These are phyloP conservation scores for Oryza meridionalis DNA, from an alignment of 176 grass and related monocot genomes.

Conservation along the genomic window DNA sequence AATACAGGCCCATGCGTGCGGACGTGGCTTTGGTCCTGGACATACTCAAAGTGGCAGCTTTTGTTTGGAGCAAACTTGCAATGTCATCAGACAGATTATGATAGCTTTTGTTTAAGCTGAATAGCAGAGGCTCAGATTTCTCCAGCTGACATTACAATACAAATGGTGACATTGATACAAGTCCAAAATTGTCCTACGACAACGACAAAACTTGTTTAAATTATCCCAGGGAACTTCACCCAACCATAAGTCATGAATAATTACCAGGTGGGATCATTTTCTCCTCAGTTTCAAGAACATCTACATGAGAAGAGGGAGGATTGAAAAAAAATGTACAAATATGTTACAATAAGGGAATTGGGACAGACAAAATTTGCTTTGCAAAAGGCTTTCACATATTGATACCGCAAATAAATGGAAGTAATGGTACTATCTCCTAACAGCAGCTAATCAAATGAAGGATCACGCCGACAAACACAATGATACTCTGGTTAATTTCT, in stretches of 20 bases:
- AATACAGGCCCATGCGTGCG: neutral
- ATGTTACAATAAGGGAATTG: constrained; percentile 17
- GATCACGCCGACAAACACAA: neutral
- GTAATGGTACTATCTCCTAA: constrained; percentile 23
- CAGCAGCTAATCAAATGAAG: constrained; percentile 22
- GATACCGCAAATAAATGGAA: neutral
- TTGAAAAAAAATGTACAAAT: neutral
- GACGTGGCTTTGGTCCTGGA: neutral
- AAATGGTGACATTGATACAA: neutral
- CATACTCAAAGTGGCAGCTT: constrained; percentile 3
- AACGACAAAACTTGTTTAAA: neutral
- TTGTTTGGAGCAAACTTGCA: neutral
- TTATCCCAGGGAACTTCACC: neutral
- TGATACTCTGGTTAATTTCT: constrained; percentile 56
- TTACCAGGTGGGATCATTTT: neutral
- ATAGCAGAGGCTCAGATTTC: no score
- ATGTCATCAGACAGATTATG: neutral
- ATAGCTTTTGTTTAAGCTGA: neutral
- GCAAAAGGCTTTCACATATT: neutral
- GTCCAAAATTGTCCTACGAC: neutral
- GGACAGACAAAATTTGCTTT: constrained; percentile 30
- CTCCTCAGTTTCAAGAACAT: neutral
- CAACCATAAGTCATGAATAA: neutral
- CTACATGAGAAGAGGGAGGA: neutral
- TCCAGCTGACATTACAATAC: neutral